Percentiles rank a stretch among this genome's conserved stretches.
These are phyloP conservation scores for Thermoascus crustaceus DNA, from an alignment of 2,329 filamentous ascomycete genomes.

Conservation along the genomic window DNA sequence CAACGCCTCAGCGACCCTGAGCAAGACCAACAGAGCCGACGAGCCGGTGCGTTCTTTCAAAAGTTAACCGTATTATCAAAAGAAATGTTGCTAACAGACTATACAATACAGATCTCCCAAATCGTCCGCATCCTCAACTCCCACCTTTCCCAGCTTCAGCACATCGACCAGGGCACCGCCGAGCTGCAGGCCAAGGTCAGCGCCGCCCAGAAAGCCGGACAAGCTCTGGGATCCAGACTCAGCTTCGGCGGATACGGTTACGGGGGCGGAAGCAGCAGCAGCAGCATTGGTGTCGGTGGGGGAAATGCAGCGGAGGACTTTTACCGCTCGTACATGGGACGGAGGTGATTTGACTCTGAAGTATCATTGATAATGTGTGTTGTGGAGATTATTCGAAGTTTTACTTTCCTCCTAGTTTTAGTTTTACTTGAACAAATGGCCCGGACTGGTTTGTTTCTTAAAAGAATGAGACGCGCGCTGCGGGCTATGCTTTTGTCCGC, in stretches of 20 bases:
- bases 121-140: slow-evolving; percentile 93
- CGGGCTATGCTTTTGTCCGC: too few relatives aligned
- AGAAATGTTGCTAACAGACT: slow-evolving; percentile 12
- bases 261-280: slow-evolving; percentile 37
- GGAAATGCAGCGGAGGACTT: slow-evolving; percentile 76
- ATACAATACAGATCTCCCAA: slow-evolving; percentile 63
- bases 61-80: background rate
- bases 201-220: slow-evolving; percentile 71
- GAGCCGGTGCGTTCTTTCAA: slow-evolving; percentile 61
- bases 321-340: slow-evolving; percentile 77
- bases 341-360: slow-evolving; percentile 50
- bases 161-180: slow-evolving; percentile 80
- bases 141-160: slow-evolving; percentile 84
- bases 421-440: too few relatives aligned
- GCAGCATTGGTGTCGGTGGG: slow-evolving; percentile 36
- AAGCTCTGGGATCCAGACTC: slow-evolving; percentile 40
- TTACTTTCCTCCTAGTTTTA: background rate
- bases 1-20: slow-evolving; percentile 76
- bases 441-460: too few relatives aligned
- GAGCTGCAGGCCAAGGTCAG: slow-evolving; percentile 74
- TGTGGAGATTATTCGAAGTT: slow-evolving; percentile 5
- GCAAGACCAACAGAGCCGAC: slow-evolving; percentile 80
- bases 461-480: too few relatives aligned
- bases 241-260: slow-evolving; percentile 23
- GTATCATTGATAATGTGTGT: too few relatives aligned